A percentile compares a stretch with the other conserved stretches of the same genome.
Evolutionary conservation across 140 eudicot species (phyloP).

Genomic region (Ambrosia hybrid): DNA sequence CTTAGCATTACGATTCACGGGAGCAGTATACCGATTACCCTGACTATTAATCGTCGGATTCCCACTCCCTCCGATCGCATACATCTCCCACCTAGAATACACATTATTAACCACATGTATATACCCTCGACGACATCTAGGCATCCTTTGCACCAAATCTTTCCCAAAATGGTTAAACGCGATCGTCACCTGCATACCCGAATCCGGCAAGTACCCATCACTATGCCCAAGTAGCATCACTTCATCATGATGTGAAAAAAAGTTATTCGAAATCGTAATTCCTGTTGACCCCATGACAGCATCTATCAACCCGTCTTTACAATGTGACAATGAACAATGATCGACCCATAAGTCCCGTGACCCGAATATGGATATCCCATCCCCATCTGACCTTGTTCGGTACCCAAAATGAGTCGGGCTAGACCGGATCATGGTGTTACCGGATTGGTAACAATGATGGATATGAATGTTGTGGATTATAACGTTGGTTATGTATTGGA

Average conservation of each 20-base stretch:
- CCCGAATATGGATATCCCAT: conserved; percentile 93
- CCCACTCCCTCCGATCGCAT: conserved; percentile 94
- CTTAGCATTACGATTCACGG: conserved; percentile 65
- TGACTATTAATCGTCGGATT: conserved; percentile 92
- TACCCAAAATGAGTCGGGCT: conserved; percentile 80
- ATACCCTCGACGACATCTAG: conserved; percentile 83
- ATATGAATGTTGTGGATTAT: conserved; percentile 81
- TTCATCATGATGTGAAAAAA: conserved; percentile 88
- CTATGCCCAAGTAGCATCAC: conserved; percentile 85
- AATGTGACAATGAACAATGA: conserved; percentile 84
- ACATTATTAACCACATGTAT: conserved; percentile 88
- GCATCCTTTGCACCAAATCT: conserved; percentile 80
- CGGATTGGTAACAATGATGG: conserved; percentile 83
- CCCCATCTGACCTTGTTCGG: conserved; percentile 76
- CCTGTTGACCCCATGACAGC: conserved; percentile 95
- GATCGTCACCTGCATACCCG: conserved; percentile 86
- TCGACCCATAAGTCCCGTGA: conserved; percentile 89
- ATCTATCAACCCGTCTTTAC: conserved; percentile 87
- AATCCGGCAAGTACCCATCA: conserved; percentile 77
- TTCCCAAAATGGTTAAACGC: conserved; percentile 83
- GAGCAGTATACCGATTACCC: conserved; percentile 90
- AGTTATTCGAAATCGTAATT: conserved; percentile 77
- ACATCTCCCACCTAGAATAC: conserved; percentile 91
- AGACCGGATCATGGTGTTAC: conserved; percentile 74
- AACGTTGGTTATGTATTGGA: conserved; percentile 72